Percentiles rank a stretch among this genome's conserved stretches.
phyloP scores from a whole-genome alignment of 2,329 filamentous ascomycete species.

The Calycina herbarum region DNA sequence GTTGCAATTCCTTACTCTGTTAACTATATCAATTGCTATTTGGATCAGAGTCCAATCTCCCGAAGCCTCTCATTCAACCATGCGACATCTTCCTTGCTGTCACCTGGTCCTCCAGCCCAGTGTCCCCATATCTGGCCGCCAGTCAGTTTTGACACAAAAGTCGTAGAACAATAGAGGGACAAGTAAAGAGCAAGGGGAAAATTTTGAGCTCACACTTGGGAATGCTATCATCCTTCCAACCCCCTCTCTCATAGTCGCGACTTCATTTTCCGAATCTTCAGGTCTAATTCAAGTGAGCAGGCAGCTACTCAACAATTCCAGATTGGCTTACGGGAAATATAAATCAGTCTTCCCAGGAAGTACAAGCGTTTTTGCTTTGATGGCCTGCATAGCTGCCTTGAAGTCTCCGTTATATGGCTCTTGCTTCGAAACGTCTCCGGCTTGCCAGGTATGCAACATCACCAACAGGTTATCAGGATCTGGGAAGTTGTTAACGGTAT shows the following conservation, averaged over 20 bases:
- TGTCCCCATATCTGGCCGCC: constrained; percentile 57
- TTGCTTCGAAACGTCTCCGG: constrained; percentile 68
- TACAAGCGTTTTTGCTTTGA: constrained; percentile 72
- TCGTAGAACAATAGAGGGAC: neutral
- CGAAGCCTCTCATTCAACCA: constrained; percentile 61
- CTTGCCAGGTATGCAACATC: constrained; percentile 80
- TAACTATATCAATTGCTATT: neutral
- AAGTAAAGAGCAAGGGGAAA: no score
- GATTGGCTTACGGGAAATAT: constrained; percentile 66
- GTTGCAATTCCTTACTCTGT: neutral
- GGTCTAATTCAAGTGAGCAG: constrained; percentile 48
- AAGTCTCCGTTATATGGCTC: constrained; percentile 68
- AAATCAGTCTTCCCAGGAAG: constrained; percentile 73
- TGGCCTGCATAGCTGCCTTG: constrained; percentile 62
- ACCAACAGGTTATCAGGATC: constrained; percentile 73
- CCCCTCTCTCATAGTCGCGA: constrained; percentile 59
- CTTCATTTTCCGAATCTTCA: constrained; percentile 75
- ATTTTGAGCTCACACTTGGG: constrained; percentile 41
- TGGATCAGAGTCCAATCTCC: constrained; percentile 27
- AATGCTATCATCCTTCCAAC: constrained; percentile 55
- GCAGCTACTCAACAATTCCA: neutral
- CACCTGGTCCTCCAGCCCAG: constrained; percentile 68
- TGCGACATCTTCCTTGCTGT: constrained; percentile 68
- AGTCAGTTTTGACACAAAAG: neutral
- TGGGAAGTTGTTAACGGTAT: constrained; percentile 25